A percentile compares a stretch with the other conserved stretches of the same genome.
phyloP scores from a whole-genome alignment of 352 stramenopile genomes.

The Globisporangium paddicum region DNA sequence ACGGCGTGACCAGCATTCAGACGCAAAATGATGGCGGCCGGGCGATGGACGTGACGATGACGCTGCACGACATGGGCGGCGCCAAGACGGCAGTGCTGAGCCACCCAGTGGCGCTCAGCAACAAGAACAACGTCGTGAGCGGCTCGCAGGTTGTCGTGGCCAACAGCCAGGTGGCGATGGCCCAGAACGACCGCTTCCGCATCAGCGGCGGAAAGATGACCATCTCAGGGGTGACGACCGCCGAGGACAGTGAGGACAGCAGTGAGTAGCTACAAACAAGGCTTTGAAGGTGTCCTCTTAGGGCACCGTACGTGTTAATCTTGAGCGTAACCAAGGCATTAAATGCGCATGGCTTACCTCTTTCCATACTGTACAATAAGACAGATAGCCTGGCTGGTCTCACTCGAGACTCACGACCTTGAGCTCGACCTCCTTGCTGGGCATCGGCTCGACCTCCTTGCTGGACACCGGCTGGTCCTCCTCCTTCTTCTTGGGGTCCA shows the following conservation, averaged over 20 bases:
- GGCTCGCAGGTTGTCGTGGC: neutral
- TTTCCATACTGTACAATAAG: neutral
- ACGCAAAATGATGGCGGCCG: neutral
- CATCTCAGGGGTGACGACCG: neutral
- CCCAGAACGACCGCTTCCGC: neutral
- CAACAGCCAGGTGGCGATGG: neutral
- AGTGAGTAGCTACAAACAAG: neutral
- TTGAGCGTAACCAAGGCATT: neutral
- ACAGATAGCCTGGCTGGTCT: neutral
- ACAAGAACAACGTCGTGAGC: constrained; percentile 1
- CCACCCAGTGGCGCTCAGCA: neutral
- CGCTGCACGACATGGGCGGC: neutral
- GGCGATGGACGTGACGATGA: neutral
- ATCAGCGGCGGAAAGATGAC: neutral
- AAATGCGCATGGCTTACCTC: neutral
- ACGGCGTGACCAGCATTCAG: constrained; percentile 3
- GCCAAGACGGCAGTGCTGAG: neutral
- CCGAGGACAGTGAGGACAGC: neutral
- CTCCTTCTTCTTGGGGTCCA: constrained; percentile 15
- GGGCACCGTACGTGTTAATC: neutral
- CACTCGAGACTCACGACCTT: constrained; percentile 5
- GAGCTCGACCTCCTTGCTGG: constrained; percentile 4
- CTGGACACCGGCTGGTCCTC: neutral
- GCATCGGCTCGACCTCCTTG: neutral
- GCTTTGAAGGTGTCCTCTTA: neutral